Conservation (phyloP, 2,329 filamentous ascomycete genomes). For the Colletotrichum plurivorum region DNA sequence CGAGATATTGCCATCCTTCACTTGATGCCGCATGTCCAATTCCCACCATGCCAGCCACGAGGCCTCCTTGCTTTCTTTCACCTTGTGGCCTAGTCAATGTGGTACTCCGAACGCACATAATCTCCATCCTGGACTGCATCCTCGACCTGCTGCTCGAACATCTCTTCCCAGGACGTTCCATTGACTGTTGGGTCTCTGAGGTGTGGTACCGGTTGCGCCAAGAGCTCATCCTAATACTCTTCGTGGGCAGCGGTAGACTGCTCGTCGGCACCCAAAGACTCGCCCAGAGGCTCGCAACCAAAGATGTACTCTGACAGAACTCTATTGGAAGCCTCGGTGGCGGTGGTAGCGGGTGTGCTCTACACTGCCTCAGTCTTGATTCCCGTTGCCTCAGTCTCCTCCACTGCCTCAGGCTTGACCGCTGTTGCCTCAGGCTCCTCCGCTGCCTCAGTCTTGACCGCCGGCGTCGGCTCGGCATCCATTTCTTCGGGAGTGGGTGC, state of each 20-base stretch:
- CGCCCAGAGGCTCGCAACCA: background rate
- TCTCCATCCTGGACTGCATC: background rate
- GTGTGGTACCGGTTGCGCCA: background rate
- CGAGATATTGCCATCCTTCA: no score
- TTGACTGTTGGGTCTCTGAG: background rate
- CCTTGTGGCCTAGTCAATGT: background rate
- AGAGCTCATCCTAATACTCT: background rate
- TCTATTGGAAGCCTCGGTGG: background rate
- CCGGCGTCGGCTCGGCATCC: constrained; percentile 20
- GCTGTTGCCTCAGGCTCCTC: background rate
- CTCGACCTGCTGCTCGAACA: background rate
- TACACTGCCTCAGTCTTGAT: background rate
- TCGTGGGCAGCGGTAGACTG: background rate
- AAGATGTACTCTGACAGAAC: background rate
- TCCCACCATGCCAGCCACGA: no score
- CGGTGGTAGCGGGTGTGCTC: background rate
- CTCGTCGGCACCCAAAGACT: background rate
- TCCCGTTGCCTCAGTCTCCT: background rate
- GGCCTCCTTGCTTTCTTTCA: background rate
- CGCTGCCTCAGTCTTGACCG: background rate
- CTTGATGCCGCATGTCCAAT: no score
- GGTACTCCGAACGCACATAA: background rate
- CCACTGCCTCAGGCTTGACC: background rate
- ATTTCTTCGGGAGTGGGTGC: constrained; percentile 52
- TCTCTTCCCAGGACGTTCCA: background rate